Evolutionary conservation across 331 rosid genomes (phyloP).

Genomic region (Acacia concinna): DNA sequence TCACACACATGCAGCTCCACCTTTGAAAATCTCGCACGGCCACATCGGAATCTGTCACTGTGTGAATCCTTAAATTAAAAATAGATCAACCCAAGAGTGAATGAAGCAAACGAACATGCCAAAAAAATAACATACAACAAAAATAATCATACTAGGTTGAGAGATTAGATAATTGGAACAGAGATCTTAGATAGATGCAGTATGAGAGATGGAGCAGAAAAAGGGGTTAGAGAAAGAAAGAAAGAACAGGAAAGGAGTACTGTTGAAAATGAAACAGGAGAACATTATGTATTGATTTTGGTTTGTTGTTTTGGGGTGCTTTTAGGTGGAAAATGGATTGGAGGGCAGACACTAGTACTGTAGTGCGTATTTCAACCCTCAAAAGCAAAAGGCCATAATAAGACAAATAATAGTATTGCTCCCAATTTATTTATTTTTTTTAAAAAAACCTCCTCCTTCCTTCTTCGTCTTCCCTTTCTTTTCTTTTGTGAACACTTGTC

Average conservation of each 20-base stretch:
- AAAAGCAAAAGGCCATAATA: conserved; percentile 39
- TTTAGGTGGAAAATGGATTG: conserved; percentile 25
- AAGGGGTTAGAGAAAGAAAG: background rate
- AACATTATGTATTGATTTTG: conserved; percentile 45
- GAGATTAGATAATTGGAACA: conserved; percentile 12
- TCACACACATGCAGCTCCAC: background rate
- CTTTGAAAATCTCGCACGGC: background rate
- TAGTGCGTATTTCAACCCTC: conserved; percentile 43
- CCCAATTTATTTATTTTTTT: too few relatives aligned
- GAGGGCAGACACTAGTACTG: conserved; percentile 29
- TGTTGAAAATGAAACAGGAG: conserved; percentile 59
- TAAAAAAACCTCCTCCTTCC: too few relatives aligned
- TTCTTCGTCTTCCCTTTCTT: background rate
- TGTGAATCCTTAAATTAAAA: background rate
- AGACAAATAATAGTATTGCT: conserved; percentile 38
- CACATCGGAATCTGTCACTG: background rate
- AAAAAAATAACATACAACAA: background rate
- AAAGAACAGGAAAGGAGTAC: conserved; percentile 25
- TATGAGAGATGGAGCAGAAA: background rate
- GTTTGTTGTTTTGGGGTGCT: conserved; percentile 34
- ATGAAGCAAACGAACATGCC: background rate
- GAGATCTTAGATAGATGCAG: conserved; percentile 28
- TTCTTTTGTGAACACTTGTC: background rate
- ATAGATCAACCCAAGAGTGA: conserved; percentile 22
- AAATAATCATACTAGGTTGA: background rate